Evolutionary conservation across 2,329 filamentous ascomycete genomes (phyloP).

Genomic region (Cercospora janseana): DNA sequence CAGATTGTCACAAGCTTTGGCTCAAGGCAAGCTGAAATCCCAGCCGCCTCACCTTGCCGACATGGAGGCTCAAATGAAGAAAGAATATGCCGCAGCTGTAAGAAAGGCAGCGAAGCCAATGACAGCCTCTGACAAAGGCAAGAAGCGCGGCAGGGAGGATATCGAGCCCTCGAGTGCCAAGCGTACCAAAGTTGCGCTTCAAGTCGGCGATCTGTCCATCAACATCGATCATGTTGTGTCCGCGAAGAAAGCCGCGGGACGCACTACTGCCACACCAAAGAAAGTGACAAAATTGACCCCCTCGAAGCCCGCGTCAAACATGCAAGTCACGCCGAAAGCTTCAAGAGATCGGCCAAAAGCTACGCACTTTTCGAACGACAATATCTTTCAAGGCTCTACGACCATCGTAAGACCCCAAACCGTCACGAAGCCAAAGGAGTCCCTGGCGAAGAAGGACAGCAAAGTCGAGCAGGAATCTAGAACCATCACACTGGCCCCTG

Average conservation of each 20-base stretch:
- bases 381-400: slow-evolving; percentile 14
- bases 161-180: slow-evolving; percentile 21
- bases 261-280: not conserved
- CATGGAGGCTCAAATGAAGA: slow-evolving; percentile 57
- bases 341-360: not conserved
- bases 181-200: slow-evolving; percentile 32
- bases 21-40: slow-evolving; percentile 49
- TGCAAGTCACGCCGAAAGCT: not conserved
- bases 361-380: slow-evolving; percentile 2
- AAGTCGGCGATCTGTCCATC: slow-evolving; percentile 28
- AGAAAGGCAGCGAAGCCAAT: slow-evolving; percentile 44
- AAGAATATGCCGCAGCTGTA: slow-evolving; percentile 55
- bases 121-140: slow-evolving; percentile 11
- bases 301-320: not conserved
- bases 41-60: slow-evolving; percentile 48
- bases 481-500: slow-evolving; percentile 11
- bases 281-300: not conserved
- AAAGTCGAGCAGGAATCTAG: slow-evolving; percentile 19
- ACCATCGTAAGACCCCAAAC: not conserved
- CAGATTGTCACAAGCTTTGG: slow-evolving; percentile 58
- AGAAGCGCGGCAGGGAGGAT: slow-evolving; percentile 31
- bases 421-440: not conserved
- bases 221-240: slow-evolving; percentile 28
- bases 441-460: not conserved
- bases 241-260: no score